Evolutionary conservation across 208 protist genomes (phyloP), one percentile per base, ranked within the genome.

Genomic region (Crithidia mellificae): DNA sequence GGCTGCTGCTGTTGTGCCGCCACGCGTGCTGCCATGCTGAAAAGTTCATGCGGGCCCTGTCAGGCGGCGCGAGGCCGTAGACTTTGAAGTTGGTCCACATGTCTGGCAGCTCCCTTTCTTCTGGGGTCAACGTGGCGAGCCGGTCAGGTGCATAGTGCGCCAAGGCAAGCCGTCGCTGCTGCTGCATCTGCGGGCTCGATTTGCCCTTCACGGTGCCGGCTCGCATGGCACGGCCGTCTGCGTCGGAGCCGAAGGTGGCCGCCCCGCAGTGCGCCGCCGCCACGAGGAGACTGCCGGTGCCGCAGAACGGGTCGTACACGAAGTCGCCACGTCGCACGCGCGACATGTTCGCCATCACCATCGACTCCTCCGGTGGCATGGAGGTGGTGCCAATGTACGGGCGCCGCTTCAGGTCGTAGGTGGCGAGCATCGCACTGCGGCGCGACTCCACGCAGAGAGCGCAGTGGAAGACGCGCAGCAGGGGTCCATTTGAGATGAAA

Each of bases 301-400:
- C 97, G 51, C 88, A 95, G 72, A 98, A 98, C 9, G 95, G 96
- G 74, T 98, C 97, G 30, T 88, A 85, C 22, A 96, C 88, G n/a
- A 95, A 57, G 34, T 65, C 14, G 27, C 81, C 81, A 3, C 43
- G 46, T 2, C 64, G 41, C 19, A 97, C 88, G 19, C 81, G 46
- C n/a, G 80, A 87, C 57, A 95, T 56, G 71, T 98, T 98, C 30
- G 81, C 83, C 90, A 97, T 95, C 46, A 98, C 57, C 20, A 98
- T 73, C 2, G 91, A 87, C 58, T 97, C 87, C 72, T 98, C 94
- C 27, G 94, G 83, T n/a, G 95, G 88, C 96, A 98, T 98, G 27
- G 96, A 95, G 2, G 97, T 98, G 2, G 97, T 98, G 56, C 97
- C 97, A 63, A 98, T 88, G 80, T 98, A 98, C 24, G 83, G 83